Percentiles rank a stretch among this genome's conserved stretches.
Conservation (phyloP, 805 yeast species). For the Ogataea pilisensis region DNA sequence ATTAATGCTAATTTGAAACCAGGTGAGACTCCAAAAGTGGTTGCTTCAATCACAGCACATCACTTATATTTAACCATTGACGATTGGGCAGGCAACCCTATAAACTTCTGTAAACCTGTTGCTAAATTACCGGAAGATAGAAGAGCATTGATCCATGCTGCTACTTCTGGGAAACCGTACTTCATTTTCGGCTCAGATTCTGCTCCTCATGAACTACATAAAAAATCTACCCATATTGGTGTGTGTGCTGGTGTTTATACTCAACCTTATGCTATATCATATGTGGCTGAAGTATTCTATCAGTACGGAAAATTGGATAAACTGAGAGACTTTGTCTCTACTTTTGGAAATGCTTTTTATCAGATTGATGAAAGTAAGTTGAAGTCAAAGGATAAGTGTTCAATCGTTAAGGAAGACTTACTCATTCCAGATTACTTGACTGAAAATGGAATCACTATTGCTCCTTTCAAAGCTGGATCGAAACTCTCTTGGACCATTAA, state of each 20-base stretch:
- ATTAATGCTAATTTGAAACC: conserved; percentile 46
- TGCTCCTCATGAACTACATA: conserved; percentile 89
- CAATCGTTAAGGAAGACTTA: conserved; percentile 50
- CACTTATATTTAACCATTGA: conserved; percentile 86
- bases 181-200: conserved; percentile 97
- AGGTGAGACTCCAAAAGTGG: conserved; percentile 50
- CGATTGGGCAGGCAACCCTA: conserved; percentile 95
- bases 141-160: conserved; percentile 78
- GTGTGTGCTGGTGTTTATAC: conserved; percentile 99
- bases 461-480: conserved; percentile 86
- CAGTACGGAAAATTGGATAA: conserved; percentile 56
- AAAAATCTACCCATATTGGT: conserved; percentile 70
- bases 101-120: conserved; percentile 95
- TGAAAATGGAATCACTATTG: conserved; percentile 49
- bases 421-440: conserved; percentile 58
- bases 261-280: conserved; percentile 76
- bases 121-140: conserved; percentile 89
- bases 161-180: conserved; percentile 85
- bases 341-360: conserved; percentile 71
- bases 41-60: conserved; percentile 95
- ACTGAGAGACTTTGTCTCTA: conserved; percentile 70
- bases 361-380: conserved; percentile 43
- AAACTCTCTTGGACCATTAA: conserved; percentile 66
- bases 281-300: conserved; percentile 85
- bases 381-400: conserved; percentile 43